Evolutionary conservation across 2,329 filamentous ascomycete genomes (phyloP).

Genomic region (Cladosporium oxysporum): DNA sequence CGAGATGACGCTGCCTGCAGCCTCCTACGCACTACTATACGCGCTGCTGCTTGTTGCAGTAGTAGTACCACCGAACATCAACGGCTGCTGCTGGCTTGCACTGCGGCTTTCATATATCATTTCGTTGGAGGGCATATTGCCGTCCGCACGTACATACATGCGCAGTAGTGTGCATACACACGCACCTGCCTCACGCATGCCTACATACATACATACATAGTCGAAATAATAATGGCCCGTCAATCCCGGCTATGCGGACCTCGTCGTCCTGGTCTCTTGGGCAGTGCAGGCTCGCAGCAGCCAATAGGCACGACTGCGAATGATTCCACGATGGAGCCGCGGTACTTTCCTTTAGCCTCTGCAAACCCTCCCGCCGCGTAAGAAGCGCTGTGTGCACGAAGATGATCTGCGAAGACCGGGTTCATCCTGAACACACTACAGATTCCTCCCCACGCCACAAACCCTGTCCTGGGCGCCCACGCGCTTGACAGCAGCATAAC

Average conservation of each 20-base stretch:
- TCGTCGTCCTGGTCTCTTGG: constrained; percentile 2
- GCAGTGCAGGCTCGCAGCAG: background rate
- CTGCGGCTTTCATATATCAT: background rate
- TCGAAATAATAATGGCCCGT: background rate
- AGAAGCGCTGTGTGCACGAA: constrained; percentile 1
- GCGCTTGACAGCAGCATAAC: constrained; percentile 17
- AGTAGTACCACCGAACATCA: background rate
- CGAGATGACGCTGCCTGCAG: constrained; percentile 20
- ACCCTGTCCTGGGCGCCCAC: constrained; percentile 19
- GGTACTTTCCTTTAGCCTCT: constrained; percentile 20
- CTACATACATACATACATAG: background rate
- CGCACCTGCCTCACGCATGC: background rate
- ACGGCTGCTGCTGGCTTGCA: background rate
- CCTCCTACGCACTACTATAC: constrained; percentile 4
- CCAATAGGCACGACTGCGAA: constrained; percentile 8
- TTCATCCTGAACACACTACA: constrained; percentile 16
- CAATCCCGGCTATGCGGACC: constrained; percentile 3
- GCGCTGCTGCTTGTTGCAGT: background rate
- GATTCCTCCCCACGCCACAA: constrained; percentile 11
- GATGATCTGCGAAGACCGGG: constrained; percentile 19
- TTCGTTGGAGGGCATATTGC: background rate
- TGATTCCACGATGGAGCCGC: constrained; percentile 15
- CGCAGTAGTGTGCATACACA: background rate
- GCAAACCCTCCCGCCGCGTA: constrained; percentile 15
- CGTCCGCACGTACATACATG: background rate